Conservation (phyloP, 306 rosid genomes). For the Vigna nakashimae region DNA sequence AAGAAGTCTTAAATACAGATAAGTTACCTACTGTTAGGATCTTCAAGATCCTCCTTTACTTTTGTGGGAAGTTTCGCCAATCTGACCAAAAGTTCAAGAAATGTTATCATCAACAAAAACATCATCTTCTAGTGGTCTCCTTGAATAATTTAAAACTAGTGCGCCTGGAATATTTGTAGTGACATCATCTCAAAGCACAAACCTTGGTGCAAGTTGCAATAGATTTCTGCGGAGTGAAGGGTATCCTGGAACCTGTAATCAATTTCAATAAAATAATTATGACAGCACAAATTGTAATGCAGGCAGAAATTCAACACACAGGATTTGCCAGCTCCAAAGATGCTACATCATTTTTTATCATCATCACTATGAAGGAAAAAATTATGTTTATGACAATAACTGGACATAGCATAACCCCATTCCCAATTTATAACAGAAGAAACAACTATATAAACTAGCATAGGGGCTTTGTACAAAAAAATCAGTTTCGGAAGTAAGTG, state of each 20-base stretch:
- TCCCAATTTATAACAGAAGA: not conserved
- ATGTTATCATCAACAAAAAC: constrained; percentile 25
- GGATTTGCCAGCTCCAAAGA: constrained; percentile 23
- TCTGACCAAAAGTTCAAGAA: constrained; percentile 49
- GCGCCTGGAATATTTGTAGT: constrained; percentile 18
- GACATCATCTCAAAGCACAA: constrained; percentile 26
- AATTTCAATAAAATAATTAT: constrained; percentile 35
- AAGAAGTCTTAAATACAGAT: constrained; percentile 36
- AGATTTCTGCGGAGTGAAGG: constrained; percentile 75
- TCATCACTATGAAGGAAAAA: constrained; percentile 7
- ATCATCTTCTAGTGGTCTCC: constrained; percentile 25
- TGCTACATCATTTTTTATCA: constrained; percentile 32
- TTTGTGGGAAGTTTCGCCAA: constrained; percentile 80
- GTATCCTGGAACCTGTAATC: constrained; percentile 66
- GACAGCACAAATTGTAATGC: constrained; percentile 28
- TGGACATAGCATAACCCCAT: constrained; percentile 13
- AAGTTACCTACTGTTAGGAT: constrained; percentile 81
- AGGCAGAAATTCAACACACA: constrained; percentile 23
- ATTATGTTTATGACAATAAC: constrained; percentile 2
- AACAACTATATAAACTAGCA: constrained; percentile 22
- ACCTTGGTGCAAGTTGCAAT: constrained; percentile 83
- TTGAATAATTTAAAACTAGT: constrained; percentile 6
- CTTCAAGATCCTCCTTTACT: constrained; percentile 81
- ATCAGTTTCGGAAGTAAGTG: not conserved
- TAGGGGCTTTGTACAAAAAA: not conserved